phyloP scores from a whole-genome alignment of 371 early-diverging fungal genomes.

The Blastocladiella emersonii region DNA sequence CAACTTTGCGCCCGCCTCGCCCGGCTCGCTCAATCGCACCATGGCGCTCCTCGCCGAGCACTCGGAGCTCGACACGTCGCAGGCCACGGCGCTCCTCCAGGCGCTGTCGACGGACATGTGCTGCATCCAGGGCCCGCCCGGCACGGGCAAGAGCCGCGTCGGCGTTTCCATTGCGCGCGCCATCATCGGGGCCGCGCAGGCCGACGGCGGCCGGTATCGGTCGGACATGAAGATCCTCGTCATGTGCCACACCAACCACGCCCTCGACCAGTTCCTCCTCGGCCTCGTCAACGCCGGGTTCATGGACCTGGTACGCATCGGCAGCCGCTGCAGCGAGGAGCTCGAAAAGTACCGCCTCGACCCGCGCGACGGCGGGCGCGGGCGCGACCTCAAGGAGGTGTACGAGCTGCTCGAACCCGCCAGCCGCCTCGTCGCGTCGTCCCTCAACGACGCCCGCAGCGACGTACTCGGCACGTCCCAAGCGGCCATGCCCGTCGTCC shows the following conservation, averaged over 20 bases:
- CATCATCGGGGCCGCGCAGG: conserved; percentile 17
- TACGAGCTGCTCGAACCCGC: too few relatives aligned
- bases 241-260: conserved; percentile 39
- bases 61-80: conserved; percentile 21
- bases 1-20: too few relatives aligned
- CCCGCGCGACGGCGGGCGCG: too few relatives aligned
- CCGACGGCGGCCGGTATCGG: too few relatives aligned
- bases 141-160: conserved; percentile 37
- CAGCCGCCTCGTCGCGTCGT: too few relatives aligned
- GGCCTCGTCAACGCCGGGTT: conserved; percentile 17
- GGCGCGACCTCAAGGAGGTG: too few relatives aligned
- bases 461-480: too few relatives aligned
- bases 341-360: background rate
- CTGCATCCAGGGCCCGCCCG: conserved; percentile 32
- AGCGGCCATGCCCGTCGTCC: too few relatives aligned
- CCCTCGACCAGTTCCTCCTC: conserved; percentile 36
- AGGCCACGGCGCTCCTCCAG: conserved; percentile 19
- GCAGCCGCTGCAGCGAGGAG: conserved; percentile 16
- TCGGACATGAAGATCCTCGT: conserved; percentile 33
- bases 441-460: too few relatives aligned
- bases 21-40: too few relatives aligned
- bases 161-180: conserved; percentile 29
- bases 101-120: conserved; percentile 23
- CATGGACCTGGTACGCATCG: conserved; percentile 24
- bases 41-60: too few relatives aligned